phyloP scores from a whole-genome alignment of 768 basidiomycete species.

The Pleurotus salmoneostramineus region DNA sequence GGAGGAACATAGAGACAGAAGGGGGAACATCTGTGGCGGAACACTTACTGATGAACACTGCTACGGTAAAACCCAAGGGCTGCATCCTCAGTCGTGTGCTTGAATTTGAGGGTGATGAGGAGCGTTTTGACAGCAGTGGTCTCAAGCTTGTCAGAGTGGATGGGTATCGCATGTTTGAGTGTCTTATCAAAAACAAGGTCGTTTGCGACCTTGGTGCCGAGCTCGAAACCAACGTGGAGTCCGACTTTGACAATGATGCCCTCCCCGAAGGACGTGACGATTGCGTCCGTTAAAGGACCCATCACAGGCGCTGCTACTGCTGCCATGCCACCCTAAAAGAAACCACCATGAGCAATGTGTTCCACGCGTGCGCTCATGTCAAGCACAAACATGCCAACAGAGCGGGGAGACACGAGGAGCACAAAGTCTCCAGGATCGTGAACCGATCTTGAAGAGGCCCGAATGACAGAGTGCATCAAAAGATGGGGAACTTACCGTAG shows the following conservation, averaged over 20 bases:
- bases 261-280: slow-evolving; percentile 48
- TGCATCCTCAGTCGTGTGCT: slow-evolving; percentile 55
- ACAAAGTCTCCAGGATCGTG: too few species aligned
- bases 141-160: slow-evolving; percentile 48
- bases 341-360: not conserved
- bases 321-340: slow-evolving; percentile 26
- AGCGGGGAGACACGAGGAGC: too few species aligned
- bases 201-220: slow-evolving; percentile 44
- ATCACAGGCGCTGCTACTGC: slow-evolving; percentile 45
- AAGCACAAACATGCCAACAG: not conserved
- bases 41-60: slow-evolving; percentile 48
- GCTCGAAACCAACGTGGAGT: slow-evolving; percentile 49
- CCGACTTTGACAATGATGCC: slow-evolving; percentile 57
- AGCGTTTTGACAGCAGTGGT: slow-evolving; percentile 56
- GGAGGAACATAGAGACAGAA: too few species aligned
- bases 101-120: slow-evolving; percentile 57
- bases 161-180: slow-evolving; percentile 44
- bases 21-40: not conserved
- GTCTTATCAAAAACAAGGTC: slow-evolving; percentile 48
- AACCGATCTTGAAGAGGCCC: too few species aligned
- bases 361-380: not conserved
- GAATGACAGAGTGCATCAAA: not conserved
- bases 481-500: slow-evolving; percentile 40
- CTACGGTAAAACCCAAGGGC: slow-evolving; percentile 59
- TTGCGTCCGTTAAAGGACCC: slow-evolving; percentile 50